Base-by-base conservation (phyloP, 176 grass and related monocot species). In the Eragrostis nindensis region DNA sequence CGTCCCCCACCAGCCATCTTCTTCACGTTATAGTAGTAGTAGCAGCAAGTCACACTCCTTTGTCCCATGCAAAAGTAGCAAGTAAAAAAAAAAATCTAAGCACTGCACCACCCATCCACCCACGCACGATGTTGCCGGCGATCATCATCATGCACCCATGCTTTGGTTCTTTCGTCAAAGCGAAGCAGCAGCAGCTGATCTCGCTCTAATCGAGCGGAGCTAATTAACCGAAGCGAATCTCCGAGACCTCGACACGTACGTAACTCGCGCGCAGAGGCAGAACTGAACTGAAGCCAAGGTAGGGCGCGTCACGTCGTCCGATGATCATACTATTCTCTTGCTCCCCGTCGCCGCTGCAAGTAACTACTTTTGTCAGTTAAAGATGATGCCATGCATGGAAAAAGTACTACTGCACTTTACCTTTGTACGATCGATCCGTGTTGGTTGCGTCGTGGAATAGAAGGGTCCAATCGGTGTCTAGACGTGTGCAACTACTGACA, bases 1-100 rank as follows among this genome's bases (percentile, higher is more conserved):
- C 54, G 1, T 22, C 6, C 40, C 42, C 52, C 50, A 15, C 2
- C 53, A 60, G 27, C 0, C 22, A 32, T 11, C 6, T n/a, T n/a
- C n/a, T n/a, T n/a, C n/a, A n/a, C n/a, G n/a, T n/a, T n/a, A n/a
- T n/a, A n/a, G n/a, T n/a, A n/a, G n/a, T n/a, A n/a, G 73, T 17
- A 30, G 57, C 74, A 66, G 18, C 11, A 69, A 30, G 42, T 30
- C 5, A 15, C 36, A 11, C 36, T 79, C 40, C 26, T 1, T 0
- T 21, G 67, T 47, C 68, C 54, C 55, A 62, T 38, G 68, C 55
- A 73, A 40, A 72, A 62, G 26, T 7, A 62, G 42, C 55, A 62
- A 53, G 22, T 5, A 14, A 0, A 19, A n/a, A n/a, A n/a, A n/a
- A n/a, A 30, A 47, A 29, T 30, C 53, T n/a, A 12, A 63, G 6